Percentiles rank a stretch among this genome's conserved stretches.
Conservation (phyloP, 2,329 filamentous ascomycete genomes). For the Akanthomyces uredinophilus region DNA sequence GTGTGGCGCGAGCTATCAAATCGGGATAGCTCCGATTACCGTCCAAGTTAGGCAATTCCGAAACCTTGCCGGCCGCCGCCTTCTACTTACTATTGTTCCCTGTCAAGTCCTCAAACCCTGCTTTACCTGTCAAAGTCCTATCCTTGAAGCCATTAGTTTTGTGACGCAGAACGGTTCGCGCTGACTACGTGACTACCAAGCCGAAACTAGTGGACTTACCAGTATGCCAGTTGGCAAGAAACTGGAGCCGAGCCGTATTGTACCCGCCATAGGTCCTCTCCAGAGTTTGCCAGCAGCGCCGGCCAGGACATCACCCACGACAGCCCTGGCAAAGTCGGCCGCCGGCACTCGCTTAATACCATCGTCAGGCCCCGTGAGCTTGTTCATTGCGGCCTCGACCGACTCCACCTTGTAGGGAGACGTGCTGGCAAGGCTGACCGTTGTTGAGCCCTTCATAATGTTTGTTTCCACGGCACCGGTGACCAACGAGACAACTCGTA, state of each 20-base stretch:
- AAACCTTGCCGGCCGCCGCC: neutral
- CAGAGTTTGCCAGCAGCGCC: neutral
- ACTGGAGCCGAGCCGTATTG: neutral
- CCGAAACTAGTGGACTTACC: neutral
- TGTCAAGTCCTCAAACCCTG: neutral
- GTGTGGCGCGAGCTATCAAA: slow-evolving; percentile 14
- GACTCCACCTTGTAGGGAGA: neutral
- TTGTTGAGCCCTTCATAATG: neutral
- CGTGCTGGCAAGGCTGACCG: neutral
- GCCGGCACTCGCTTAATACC: neutral
- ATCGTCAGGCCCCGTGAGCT: neutral
- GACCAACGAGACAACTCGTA: neutral
- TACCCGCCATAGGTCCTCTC: neutral
- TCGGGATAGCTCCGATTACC: slow-evolving; percentile 13
- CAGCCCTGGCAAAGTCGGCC: neutral
- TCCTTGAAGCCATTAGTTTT: neutral
- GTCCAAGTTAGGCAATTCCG: slow-evolving; percentile 9
- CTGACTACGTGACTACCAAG: neutral
- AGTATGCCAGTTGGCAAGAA: neutral
- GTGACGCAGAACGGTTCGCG: too few species aligned
- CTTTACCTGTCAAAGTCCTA: neutral
- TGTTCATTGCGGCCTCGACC: neutral
- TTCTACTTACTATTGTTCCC: too few species aligned
- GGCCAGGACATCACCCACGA: neutral
- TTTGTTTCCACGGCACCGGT: neutral